Base-by-base conservation (phyloP, 2,329 filamentous ascomycete species). In the Colletotrichum cordylinicola region DNA sequence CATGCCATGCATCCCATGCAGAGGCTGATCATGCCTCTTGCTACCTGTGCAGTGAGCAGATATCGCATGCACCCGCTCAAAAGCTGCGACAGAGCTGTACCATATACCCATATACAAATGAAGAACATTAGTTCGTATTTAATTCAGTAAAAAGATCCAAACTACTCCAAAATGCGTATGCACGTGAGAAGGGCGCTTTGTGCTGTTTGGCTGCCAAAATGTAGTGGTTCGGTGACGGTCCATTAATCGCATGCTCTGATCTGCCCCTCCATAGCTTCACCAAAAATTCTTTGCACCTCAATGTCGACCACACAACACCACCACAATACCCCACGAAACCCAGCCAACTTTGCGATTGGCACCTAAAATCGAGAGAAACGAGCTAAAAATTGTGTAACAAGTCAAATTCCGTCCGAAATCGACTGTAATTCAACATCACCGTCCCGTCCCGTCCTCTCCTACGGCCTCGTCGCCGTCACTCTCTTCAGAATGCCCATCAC, bases 401-500 rank as follows among this genome's bases (percentile, higher is more conserved):
- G 12, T 35, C 31, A 8, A 33, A 21, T 16, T 62, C 21, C 18
- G 15, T 21, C 43, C 6, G 4, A 13, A 13, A 66, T 12, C 27
- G 52, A 56, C 31, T 15, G 13, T 6, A 16, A 16, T 43, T 31
- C 10, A 52, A 24, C 24, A 29, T 18, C 8, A 66, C 33, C 48
- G 21, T 43, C 18, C 12, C 24, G 35, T 67, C 8, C 43, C 43
- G 21, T 43, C 21, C 39, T 18, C 21, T 65, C 29, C 29, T 48
- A 60, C 70, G 58, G 65, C 39, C 29, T 70, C 31, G 27, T 33
- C 52, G 70, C 31, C 60, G 27, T 13, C 35, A 55, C 58, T 10
- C 27, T 24, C 31, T 33, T 21, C 58, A 75, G 31, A 72, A 89
- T 89, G 87, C 86, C 87, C 80, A 88, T 89, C 82, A 88, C 87